These are phyloP conservation scores for Debaryomyces maramus DNA, from an alignment of 805 yeast genomes.

Conservation along the genomic window DNA sequence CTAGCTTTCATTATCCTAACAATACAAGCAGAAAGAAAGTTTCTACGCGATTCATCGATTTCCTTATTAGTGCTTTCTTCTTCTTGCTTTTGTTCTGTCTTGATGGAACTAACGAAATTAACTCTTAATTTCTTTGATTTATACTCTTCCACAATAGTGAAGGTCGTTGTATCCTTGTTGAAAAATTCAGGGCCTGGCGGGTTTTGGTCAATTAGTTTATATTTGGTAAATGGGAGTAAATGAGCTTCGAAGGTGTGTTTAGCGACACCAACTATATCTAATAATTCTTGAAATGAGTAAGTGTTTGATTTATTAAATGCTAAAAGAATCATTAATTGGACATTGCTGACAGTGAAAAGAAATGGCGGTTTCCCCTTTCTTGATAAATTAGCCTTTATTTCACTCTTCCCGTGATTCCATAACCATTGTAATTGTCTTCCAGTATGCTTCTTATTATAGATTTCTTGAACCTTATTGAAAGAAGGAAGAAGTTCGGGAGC, in stretches of 20 bases:
- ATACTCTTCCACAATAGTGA: constrained; percentile 76
- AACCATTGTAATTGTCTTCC: constrained; percentile 94
- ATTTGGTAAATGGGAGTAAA: constrained; percentile 75
- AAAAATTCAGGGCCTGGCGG: constrained; percentile 62
- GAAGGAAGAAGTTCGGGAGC: constrained; percentile 69
- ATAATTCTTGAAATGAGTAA: constrained; percentile 59
- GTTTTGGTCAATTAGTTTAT: constrained; percentile 65
- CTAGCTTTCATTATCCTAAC: constrained; percentile 97
- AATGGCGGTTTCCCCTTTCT: constrained; percentile 82
- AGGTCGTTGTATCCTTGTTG: constrained; percentile 48
- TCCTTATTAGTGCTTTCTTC: constrained; percentile 74
- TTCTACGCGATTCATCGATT: constrained; percentile 81
- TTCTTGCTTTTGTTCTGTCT: constrained; percentile 65
- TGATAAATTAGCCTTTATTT: constrained; percentile 80
- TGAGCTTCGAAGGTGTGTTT: constrained; percentile 69
- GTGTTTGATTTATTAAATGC: constrained; percentile 75
- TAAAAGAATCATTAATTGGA: constrained; percentile 81
- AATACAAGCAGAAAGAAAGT: constrained; percentile 86
- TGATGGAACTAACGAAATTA: constrained; percentile 66
- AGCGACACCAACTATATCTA: constrained; percentile 67
- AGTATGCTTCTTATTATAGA: constrained; percentile 72
- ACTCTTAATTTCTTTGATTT: constrained; percentile 81
- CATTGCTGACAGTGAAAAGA: constrained; percentile 75
- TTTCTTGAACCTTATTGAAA: constrained; percentile 62
- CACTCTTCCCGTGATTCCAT: constrained; percentile 93